Evolutionary conservation across 2,329 filamentous ascomycete species (phyloP).

Genomic region (Bimuria novae-zelandiae): DNA sequence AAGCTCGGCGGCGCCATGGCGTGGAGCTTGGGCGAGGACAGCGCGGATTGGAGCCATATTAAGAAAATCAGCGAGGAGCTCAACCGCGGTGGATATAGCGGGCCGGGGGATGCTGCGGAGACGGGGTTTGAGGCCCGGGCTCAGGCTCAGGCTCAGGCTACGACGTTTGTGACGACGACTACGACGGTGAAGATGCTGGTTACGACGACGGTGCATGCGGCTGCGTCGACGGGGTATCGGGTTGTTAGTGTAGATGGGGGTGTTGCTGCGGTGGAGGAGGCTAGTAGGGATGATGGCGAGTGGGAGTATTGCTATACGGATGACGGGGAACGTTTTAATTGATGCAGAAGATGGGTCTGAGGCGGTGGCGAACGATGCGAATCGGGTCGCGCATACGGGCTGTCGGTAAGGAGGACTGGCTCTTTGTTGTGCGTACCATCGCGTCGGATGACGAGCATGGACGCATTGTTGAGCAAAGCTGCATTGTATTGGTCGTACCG

Average conservation of each 20-base stretch:
- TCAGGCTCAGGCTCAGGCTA: background rate
- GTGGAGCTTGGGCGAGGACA: slow-evolving; percentile 74
- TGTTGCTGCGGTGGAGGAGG: background rate
- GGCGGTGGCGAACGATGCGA: no score
- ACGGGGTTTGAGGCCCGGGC: no score
- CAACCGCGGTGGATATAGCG: slow-evolving; percentile 5
- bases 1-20: slow-evolving; percentile 73
- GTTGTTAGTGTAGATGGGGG: slow-evolving; percentile 3
- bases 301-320: slow-evolving; percentile 7
- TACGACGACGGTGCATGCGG: background rate
- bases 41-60: slow-evolving; percentile 47
- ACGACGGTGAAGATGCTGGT: background rate
- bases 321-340: no score
- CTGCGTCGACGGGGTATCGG: background rate
- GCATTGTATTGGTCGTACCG: no score
- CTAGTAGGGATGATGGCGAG: slow-evolving; percentile 1
- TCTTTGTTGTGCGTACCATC: no score
- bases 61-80: slow-evolving; percentile 46
- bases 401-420: no score
- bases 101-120: background rate
- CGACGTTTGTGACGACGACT: background rate
- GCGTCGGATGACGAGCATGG: no score
- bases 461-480: no score
- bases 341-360: no score
- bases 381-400: no score